Conservation (phyloP, 2,329 filamentous ascomycete species). For the Botryosphaeria agaves region DNA sequence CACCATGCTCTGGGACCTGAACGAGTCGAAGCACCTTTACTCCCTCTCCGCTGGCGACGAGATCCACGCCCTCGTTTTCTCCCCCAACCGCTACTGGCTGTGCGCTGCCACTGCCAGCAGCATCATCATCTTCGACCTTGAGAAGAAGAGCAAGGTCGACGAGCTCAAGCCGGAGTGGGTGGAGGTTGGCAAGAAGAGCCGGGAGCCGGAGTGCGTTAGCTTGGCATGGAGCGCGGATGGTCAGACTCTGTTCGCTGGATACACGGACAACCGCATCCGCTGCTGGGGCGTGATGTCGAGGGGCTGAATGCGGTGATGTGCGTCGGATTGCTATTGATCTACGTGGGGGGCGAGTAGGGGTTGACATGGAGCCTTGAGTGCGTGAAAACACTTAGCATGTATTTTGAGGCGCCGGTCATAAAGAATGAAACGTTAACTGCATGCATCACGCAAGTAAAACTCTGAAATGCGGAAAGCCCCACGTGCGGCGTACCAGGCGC, state of each 20-base stretch:
- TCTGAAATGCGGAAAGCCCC: too few relatives aligned
- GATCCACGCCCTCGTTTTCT: conserved; percentile 99
- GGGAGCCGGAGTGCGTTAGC: conserved; percentile 94
- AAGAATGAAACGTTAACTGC: too few relatives aligned
- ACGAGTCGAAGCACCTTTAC: conserved; percentile 99
- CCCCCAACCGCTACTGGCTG: conserved; percentile 99
- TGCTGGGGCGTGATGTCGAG: conserved; percentile 96
- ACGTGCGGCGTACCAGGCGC: too few relatives aligned
- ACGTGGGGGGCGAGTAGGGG: too few relatives aligned
- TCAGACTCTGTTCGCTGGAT: conserved; percentile 98
- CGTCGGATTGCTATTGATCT: too few relatives aligned
- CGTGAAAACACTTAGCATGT: too few relatives aligned
- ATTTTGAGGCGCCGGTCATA: too few relatives aligned
- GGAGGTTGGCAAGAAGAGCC: conserved; percentile 94
- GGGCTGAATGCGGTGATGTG: conserved; percentile 28
- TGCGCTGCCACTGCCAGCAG: conserved; percentile 92
- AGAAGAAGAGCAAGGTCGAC: conserved; percentile 99
- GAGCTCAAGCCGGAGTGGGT: conserved; percentile 98
- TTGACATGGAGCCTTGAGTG: too few relatives aligned
- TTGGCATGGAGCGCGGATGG: conserved; percentile 97
- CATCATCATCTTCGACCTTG: conserved; percentile 99
- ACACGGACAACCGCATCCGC: conserved; percentile 99
- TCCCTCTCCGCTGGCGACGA: conserved; percentile 98
- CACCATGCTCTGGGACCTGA: conserved; percentile 99
- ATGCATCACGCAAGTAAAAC: too few relatives aligned